These are phyloP conservation scores for Flaveria ramosissima DNA, from an alignment of 129 eudicot species.

Conservation along the genomic window DNA sequence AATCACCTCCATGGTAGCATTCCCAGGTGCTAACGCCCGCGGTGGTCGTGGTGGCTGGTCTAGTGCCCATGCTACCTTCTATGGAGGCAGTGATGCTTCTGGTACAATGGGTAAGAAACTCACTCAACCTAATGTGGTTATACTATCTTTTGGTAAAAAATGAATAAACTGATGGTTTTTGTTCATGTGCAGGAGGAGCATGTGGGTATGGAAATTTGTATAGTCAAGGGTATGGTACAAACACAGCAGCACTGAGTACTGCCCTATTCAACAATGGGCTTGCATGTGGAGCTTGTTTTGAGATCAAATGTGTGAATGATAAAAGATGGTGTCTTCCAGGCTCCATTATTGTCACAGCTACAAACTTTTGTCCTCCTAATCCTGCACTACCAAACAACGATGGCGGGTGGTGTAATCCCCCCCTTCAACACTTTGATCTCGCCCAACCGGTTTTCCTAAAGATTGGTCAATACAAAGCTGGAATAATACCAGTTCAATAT, in stretches of 20 bases:
- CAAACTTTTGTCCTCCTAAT: constrained; percentile 79
- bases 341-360: constrained; percentile 57
- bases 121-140: constrained; percentile 4
- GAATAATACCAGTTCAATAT: constrained; percentile 65
- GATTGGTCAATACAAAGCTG: constrained; percentile 70
- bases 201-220: constrained; percentile 66
- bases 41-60: constrained; percentile 29
- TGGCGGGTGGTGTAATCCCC: constrained; percentile 79
- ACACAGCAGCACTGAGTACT: constrained; percentile 61
- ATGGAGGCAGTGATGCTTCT: constrained; percentile 39
- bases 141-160: not conserved
- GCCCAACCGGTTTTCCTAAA: constrained; percentile 55
- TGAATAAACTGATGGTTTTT: not conserved
- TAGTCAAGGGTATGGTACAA: constrained; percentile 69
- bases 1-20: constrained; percentile 23
- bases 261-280: constrained; percentile 65
- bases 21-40: constrained; percentile 14
- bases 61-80: constrained; percentile 42
- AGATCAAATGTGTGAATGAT: constrained; percentile 59
- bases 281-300: constrained; percentile 67
- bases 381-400: constrained; percentile 47
- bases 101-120: constrained; percentile 46
- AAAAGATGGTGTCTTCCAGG: constrained; percentile 67
- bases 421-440: constrained; percentile 65
- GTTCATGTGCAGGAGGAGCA: constrained; percentile 48